These are phyloP conservation scores for Phytophthora multivora DNA, from an alignment of 352 stramenopile species.

Conservation along the genomic window DNA sequence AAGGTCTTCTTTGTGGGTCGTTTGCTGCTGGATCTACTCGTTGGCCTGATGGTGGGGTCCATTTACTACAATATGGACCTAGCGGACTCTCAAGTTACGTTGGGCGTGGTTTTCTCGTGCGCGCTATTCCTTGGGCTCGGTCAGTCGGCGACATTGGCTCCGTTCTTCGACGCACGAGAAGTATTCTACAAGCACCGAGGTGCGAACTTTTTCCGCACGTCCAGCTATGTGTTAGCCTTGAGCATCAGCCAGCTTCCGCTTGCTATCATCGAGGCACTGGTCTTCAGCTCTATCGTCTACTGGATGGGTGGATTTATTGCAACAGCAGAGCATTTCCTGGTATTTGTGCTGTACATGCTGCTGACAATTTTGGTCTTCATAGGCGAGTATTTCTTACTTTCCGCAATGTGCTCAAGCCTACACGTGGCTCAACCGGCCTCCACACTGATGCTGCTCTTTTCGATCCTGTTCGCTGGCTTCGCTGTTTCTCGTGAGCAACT, in stretches of 20 bases:
- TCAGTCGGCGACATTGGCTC: constrained; percentile 66
- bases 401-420: constrained; percentile 37
- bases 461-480: constrained; percentile 57
- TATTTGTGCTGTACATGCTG: constrained; percentile 55
- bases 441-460: constrained; percentile 46
- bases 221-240: constrained; percentile 71
- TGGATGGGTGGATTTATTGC: constrained; percentile 71
- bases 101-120: constrained; percentile 78
- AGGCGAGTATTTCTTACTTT: constrained; percentile 48
- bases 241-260: constrained; percentile 44
- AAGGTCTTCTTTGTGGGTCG: constrained; percentile 42
- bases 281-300: constrained; percentile 85
- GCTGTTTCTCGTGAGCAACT: constrained; percentile 46
- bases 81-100: constrained; percentile 38
- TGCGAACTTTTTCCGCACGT: constrained; percentile 83
- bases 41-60: constrained; percentile 46
- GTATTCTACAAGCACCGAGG: constrained; percentile 86
- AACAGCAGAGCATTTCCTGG: constrained; percentile 25
- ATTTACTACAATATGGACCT: constrained; percentile 48
- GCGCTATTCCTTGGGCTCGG: constrained; percentile 80
- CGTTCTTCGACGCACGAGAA: constrained; percentile 63
- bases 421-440: constrained; percentile 50
- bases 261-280: constrained; percentile 55
- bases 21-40: constrained; percentile 36
- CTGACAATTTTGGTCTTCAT: constrained; percentile 53